Base-by-base conservation (phyloP, 176 grass and related monocot species). In the Raddia distichophylla region DNA sequence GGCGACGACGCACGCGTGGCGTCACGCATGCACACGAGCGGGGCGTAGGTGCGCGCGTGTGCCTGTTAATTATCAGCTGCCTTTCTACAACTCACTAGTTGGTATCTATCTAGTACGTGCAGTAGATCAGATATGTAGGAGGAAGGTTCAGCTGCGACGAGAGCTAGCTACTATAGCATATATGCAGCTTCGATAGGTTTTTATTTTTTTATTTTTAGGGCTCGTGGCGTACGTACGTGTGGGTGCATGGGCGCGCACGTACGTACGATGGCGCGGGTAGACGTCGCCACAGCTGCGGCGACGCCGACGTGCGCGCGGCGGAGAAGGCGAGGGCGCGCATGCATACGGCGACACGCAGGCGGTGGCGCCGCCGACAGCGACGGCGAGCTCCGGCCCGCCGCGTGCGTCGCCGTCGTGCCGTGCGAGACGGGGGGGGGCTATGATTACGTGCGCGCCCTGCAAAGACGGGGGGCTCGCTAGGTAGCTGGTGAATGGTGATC, bases 11-110 rank as follows among this genome's bases (percentile, higher is more conserved):
- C 54, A 18, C 22, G 60, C 48, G 33, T 46, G 71, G 0, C 81
- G 81, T 83, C 81, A 67, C 45, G 71, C 81, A 46, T n/a, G 48
- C 60, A 75, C 62, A 50, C 69, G 53, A 44, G 72, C 12, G 72
- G 72, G 71, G 56, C 8, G 27, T 10, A 18, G 14, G 70, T 50
- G 49, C 37, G 37, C 4, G 37, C 37, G 37, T 40, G 37, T 40
- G 37, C 49, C 10, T 1, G 50, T 35, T 62, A 61, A 20, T 53
- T 5, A 11, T 10, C 10, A 3, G 48, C 11, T 50, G 0, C 10
- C 11, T 12, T 12, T 10, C 48, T 50, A 13, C 48, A 13, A 13
- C 50, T 59, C 3, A 13, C 51, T 53, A 53, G 0, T 15, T 54
- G 2, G 5, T 17, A 6, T 1, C 56, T 0, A 10, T 9, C n/a